These are phyloP conservation scores for Backusella psychrophila DNA, from an alignment of 192 early-diverging fungal genomes.

Conservation along the genomic window DNA sequence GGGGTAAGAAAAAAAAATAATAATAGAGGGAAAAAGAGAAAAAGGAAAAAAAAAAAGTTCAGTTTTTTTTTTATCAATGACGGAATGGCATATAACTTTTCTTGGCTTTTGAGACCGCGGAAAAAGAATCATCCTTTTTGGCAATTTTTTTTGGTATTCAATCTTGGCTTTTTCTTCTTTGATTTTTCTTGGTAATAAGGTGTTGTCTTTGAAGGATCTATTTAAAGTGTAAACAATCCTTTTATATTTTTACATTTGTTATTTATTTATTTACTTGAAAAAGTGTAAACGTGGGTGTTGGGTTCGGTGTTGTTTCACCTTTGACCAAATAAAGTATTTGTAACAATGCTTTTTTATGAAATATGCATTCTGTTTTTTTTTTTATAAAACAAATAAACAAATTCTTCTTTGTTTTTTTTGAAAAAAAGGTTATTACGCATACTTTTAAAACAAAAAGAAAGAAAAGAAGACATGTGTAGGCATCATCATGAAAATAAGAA, in stretches of 20 bases:
- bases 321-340: neutral
- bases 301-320: neutral
- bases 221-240: neutral
- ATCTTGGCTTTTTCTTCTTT: neutral
- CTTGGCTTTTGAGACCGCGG: constrained; percentile 4
- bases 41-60: neutral
- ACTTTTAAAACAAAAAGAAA: neutral
- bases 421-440: neutral
- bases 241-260: neutral
- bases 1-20: neutral
- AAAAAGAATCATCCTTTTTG: neutral
- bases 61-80: neutral
- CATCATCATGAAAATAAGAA: neutral
- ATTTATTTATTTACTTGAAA: neutral
- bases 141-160: neutral
- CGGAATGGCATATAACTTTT: neutral
- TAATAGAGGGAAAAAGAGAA: neutral
- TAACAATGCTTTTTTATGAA: neutral
- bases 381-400: neutral
- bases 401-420: neutral
- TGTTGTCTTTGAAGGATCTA: neutral
- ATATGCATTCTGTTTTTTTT: neutral
- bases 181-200: neutral
- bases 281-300: neutral
- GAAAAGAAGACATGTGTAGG: neutral